Conservation (phyloP, 2,329 filamentous ascomycete species). For the Paecilomyces formosus region DNA sequence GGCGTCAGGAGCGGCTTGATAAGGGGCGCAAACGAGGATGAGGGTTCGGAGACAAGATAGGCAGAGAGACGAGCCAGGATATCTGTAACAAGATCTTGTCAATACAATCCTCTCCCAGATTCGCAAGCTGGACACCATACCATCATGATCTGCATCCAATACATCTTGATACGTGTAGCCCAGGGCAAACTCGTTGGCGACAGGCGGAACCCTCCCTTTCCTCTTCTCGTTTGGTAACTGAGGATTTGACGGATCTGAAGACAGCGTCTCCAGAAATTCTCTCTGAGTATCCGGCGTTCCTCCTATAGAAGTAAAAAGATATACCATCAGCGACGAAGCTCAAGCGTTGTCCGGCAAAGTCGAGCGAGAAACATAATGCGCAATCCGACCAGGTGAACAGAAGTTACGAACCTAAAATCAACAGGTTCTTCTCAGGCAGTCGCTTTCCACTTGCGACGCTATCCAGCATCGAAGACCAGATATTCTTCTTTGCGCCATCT, state of each 20-base stretch:
- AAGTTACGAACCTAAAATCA: conserved; percentile 63
- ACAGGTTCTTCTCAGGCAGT: conserved; percentile 82
- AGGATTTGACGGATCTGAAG: conserved; percentile 34
- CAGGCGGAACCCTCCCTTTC: conserved; percentile 57
- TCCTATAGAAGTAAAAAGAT: conserved; percentile 43
- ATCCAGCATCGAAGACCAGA: conserved; percentile 92
- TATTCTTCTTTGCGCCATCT: conserved; percentile 67
- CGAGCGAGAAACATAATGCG: conserved; percentile 1
- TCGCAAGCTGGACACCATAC: conserved; percentile 36
- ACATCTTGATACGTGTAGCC: conserved; percentile 96
- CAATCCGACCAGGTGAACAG: conserved; percentile 4
- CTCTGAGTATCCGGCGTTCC: conserved; percentile 75
- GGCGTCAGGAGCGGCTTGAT: conserved; percentile 78
- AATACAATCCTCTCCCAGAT: neutral
- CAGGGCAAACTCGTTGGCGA: conserved; percentile 86
- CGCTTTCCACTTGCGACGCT: conserved; percentile 83
- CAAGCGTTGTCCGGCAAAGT: conserved; percentile 2
- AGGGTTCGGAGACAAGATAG: conserved; percentile 81
- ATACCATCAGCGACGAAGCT: neutral
- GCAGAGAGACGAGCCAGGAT: conserved; percentile 82
- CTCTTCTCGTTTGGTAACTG: conserved; percentile 39
- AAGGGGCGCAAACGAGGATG: conserved; percentile 72
- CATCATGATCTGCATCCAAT: conserved; percentile 86
- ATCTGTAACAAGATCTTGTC: conserved; percentile 46
- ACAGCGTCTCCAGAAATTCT: conserved; percentile 65